These are phyloP conservation scores for Paraconiothyrium brasiliense DNA, from an alignment of 2,329 filamentous ascomycete genomes.

Conservation along the genomic window DNA sequence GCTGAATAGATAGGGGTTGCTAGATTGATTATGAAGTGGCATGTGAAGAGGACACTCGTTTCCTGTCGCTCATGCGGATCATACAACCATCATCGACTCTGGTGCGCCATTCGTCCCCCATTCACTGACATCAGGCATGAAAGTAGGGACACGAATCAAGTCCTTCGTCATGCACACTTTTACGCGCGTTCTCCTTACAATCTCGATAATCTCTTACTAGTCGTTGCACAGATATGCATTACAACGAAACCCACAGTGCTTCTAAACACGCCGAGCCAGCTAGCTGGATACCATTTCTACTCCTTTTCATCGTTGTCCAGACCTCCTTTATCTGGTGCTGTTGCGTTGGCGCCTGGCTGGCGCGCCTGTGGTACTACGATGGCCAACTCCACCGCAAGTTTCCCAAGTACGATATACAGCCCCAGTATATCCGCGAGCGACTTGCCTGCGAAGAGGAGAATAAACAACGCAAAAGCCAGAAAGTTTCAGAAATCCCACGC, in stretches of 20 bases:
- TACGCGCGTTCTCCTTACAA: no score
- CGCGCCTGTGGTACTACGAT: slow-evolving; percentile 39
- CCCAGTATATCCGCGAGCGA: slow-evolving; percentile 21
- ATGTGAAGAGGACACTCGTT: no score
- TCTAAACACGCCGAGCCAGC: background rate
- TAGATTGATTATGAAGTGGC: no score
- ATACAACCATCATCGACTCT: no score
- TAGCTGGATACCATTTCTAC: background rate
- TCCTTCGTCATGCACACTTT: no score
- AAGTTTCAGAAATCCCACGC: background rate
- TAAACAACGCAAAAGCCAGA: slow-evolving; percentile 8
- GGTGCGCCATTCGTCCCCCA: no score
- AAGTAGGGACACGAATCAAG: no score
- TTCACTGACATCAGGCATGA: no score
- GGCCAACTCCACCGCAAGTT: slow-evolving; percentile 32
- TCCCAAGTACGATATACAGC: slow-evolving; percentile 31
- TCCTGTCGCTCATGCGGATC: no score
- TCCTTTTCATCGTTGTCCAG: slow-evolving; percentile 27
- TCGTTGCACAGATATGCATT: background rate
- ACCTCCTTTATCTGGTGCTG: slow-evolving; percentile 30
- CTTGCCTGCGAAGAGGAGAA: slow-evolving; percentile 14
- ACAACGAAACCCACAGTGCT: background rate
- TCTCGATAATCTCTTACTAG: background rate
- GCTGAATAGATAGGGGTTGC: no score
- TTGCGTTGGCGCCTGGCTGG: slow-evolving; percentile 30